These are phyloP conservation scores for Spizellomyces punctatus DNA, from an alignment of 192 early-diverging fungal species.

Conservation along the genomic window DNA sequence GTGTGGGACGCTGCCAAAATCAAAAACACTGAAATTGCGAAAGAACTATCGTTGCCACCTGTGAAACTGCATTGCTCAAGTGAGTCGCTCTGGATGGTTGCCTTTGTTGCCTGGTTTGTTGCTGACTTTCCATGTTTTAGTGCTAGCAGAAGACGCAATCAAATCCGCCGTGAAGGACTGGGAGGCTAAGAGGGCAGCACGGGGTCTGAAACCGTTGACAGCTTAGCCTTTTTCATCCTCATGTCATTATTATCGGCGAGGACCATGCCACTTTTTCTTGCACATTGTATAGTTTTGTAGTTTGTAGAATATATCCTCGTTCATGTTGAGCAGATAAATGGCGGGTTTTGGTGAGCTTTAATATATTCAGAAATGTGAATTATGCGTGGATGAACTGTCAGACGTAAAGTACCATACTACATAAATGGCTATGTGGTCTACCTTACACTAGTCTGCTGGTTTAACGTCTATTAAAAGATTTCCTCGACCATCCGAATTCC, in stretches of 20 bases:
- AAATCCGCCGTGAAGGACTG: conserved; percentile 98
- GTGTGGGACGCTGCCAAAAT: conserved; percentile 88
- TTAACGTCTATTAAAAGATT: conserved; percentile 27
- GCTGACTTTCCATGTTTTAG: conserved; percentile 40
- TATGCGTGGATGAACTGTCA: not conserved
- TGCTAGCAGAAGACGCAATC: conserved; percentile 99
- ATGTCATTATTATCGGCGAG: too few species aligned
- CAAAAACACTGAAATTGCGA: conserved; percentile 97
- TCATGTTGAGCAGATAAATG: too few species aligned
- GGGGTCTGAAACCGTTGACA: conserved; percentile 25
- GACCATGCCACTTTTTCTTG: too few species aligned
- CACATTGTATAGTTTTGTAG: too few species aligned
- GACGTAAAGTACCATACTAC: not conserved
- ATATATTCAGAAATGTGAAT: conserved; percentile 1
- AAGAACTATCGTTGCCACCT: conserved; percentile 91
- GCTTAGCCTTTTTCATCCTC: not conserved
- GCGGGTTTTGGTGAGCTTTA: not conserved
- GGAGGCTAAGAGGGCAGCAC: conserved; percentile 71
- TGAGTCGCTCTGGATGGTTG: conserved; percentile 45
- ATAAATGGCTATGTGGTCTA: not conserved
- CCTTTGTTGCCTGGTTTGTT: not conserved
- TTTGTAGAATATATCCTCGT: too few species aligned
- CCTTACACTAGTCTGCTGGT: too few species aligned
- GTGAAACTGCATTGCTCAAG: conserved; percentile 99
- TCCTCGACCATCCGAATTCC: conserved; percentile 49